Conservation (phyloP, 345 rosid species). For the Abelmoschus esculentus region DNA sequence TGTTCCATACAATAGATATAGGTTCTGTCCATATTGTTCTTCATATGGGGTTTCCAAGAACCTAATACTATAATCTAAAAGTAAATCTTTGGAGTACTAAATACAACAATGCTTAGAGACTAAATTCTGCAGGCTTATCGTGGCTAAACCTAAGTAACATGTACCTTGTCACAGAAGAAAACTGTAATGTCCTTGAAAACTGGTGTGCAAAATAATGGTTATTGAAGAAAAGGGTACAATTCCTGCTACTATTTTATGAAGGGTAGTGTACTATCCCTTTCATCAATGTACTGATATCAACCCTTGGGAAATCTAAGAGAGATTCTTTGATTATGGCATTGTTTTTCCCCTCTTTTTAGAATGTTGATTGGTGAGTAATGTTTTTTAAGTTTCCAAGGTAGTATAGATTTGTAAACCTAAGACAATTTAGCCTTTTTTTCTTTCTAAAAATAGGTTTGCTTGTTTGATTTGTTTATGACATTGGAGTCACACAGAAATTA, state of each 20-base stretch:
- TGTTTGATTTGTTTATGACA: no score
- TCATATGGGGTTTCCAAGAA: slow-evolving; percentile 3
- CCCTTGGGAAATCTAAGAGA: neutral
- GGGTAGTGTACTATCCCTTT: neutral
- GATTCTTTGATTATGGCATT: neutral
- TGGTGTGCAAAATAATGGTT: neutral
- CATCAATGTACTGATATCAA: neutral
- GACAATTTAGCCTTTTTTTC: no score
- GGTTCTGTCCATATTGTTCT: neutral
- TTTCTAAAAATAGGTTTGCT: no score
- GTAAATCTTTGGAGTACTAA: no score
- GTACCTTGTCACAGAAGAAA: neutral
- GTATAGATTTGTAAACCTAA: no score
- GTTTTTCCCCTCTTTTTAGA: neutral
- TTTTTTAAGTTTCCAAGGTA: no score
- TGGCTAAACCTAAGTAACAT: neutral
- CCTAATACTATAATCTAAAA: neutral
- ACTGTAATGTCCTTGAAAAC: neutral
- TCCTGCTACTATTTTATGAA: neutral
- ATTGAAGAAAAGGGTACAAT: neutral
- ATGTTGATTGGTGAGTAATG: neutral
- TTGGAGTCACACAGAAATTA: no score
- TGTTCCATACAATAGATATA: neutral
- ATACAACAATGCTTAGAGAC: neutral
- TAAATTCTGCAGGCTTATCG: neutral